Percentiles rank a stretch among this genome's conserved stretches.
Conservation (phyloP, 75 land plant species). For the Cunninghamia lanceolata region DNA sequence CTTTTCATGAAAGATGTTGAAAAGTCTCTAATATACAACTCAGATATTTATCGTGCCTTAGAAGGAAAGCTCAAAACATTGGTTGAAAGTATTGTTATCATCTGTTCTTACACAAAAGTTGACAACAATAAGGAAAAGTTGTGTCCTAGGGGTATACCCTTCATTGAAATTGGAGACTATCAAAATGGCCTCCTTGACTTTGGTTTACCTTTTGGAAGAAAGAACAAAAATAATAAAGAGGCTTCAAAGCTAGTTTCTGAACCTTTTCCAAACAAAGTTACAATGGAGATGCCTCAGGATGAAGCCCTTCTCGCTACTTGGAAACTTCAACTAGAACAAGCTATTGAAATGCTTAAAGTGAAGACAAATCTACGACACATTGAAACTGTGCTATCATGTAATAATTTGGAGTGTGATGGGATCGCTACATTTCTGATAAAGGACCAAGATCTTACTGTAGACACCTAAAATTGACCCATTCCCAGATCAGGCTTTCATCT, state of each 20-base stretch:
- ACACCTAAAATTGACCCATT: too few species aligned
- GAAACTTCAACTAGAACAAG: constrained; percentile 67
- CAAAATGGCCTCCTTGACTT: too few species aligned
- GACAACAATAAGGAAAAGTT: constrained; percentile 72
- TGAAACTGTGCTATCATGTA: too few species aligned
- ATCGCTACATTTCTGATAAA: too few species aligned
- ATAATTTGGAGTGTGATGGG: too few species aligned
- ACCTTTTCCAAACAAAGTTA: constrained; percentile 75
- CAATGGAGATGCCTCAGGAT: constrained; percentile 68
- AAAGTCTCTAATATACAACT: constrained; percentile 42
- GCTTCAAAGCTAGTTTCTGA: constrained; percentile 38
- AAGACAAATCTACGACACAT: constrained; percentile 51
- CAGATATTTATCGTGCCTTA: constrained; percentile 30
- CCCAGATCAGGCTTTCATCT: too few species aligned
- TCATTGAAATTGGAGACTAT: constrained; percentile 69
- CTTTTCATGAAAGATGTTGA: constrained; percentile 74
- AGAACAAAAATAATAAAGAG: constrained; percentile 66
- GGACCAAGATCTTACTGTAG: too few species aligned
- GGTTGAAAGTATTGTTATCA: constrained; percentile 53
- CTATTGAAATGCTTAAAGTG: constrained; percentile 60
- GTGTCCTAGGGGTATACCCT: constrained; percentile 64
- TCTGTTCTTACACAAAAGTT: too few species aligned
- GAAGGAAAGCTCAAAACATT: constrained; percentile 54
- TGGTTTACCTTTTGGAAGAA: constrained; percentile 46
- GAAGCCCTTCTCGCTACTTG: constrained; percentile 62